phyloP scores from a whole-genome alignment of 331 rosid genomes.

The Cydonia oblonga region DNA sequence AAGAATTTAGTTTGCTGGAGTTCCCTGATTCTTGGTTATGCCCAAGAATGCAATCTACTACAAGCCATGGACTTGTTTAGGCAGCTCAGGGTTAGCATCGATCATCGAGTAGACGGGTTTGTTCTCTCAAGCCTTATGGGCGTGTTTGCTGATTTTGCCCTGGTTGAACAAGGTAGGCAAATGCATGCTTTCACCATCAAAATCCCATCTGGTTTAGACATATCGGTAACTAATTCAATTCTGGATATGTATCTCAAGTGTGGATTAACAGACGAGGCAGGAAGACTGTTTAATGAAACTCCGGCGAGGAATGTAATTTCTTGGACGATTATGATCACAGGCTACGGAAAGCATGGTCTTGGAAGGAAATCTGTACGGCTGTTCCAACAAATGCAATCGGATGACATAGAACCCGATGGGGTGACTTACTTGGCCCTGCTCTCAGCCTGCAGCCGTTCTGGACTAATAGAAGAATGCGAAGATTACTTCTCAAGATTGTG shows the following conservation, averaged over 20 bases:
- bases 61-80: slow-evolving; percentile 49
- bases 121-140: slow-evolving; percentile 50
- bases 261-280: slow-evolving; percentile 39
- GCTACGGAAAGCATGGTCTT: slow-evolving; percentile 57
- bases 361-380: slow-evolving; percentile 35
- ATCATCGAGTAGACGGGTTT: slow-evolving; percentile 37
- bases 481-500: slow-evolving; percentile 37
- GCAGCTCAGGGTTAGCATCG: slow-evolving; percentile 32
- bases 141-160: slow-evolving; percentile 55
- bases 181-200: slow-evolving; percentile 48
- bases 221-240: slow-evolving; percentile 47
- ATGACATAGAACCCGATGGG: slow-evolving; percentile 34
- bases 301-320: slow-evolving; percentile 34
- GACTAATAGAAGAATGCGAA: slow-evolving; percentile 44
- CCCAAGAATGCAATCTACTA: slow-evolving; percentile 38
- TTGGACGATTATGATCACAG: slow-evolving; percentile 66
- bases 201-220: slow-evolving; percentile 44
- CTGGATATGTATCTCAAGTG: slow-evolving; percentile 68
- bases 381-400: slow-evolving; percentile 34
- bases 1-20: slow-evolving; percentile 48
- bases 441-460: slow-evolving; percentile 62
- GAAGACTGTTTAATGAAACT: slow-evolving; percentile 37
- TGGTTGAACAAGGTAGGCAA: slow-evolving; percentile 54
- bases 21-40: slow-evolving; percentile 51
- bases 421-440: slow-evolving; percentile 55